Base-by-base conservation (phyloP, 2,329 filamentous ascomycete species). In the Penicillium paneum region DNA sequence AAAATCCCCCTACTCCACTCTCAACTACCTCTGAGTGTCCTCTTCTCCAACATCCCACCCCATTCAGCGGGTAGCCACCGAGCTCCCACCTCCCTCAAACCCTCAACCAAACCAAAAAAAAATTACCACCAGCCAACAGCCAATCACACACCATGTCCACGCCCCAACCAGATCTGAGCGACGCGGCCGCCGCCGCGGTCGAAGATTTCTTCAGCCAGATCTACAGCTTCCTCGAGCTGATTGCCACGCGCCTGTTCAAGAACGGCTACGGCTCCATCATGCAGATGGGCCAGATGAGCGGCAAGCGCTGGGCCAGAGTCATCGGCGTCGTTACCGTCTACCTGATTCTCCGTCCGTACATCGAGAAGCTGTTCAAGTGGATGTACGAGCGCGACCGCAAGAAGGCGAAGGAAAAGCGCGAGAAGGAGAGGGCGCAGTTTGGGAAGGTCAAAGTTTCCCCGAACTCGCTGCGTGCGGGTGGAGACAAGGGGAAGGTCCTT, bases 291-390 rank as follows among this genome's bases (percentile, higher is more conserved):
- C 54, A 72, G 28, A 73, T 81, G 61, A 72, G 70, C 42, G 54
- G 70, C 32, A 67, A 74, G 55, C 78, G 79, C 62, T 81, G 77
- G 73, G 75, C 94, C 64, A 88, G 90, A 44, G 79, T 94, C 54
- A 74, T 90, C 62, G 80, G 85, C 61, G 82, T 91, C 57, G 82
- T 91, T 19, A 83, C 90, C 65, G 86, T 83, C 52, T 95, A 93
- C 76, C 69, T 86, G 60, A 81, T 94, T 49, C 66, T 91, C 24
- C 85, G 90, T 1, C 89, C 89, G 0, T 91, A 90, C 70, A 72
- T 92, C 48, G 79, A 92, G 66, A 87, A 87, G 67, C 73, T 84
- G 35, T 85, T 84, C 63, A 83, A 80, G 56, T 83, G 82, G 64
- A 74, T 80, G 59, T 84, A 69, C 31, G 71, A 73, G 5, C 66